Base-by-base conservation (phyloP, 2,329 filamentous ascomycete species). In the Sarocladiaceae sp. region DNA sequence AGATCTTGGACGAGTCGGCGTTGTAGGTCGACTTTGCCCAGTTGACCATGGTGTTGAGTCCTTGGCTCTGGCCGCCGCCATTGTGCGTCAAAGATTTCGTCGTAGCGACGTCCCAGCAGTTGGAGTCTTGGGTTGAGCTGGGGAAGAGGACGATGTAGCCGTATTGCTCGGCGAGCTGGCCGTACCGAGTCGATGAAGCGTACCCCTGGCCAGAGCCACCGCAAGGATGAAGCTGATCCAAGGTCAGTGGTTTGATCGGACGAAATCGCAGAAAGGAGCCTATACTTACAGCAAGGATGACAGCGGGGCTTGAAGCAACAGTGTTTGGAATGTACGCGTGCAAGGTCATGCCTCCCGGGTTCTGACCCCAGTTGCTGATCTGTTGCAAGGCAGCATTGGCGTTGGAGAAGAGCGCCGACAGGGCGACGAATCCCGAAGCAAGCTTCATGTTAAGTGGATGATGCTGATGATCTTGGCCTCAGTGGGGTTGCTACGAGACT, bases 61-160 rank as follows among this genome's bases (percentile, higher is more conserved):
- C 66, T 34, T 72, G 70, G 35, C 67, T 73, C 56, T 81, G 73
- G 3, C 74, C 74, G 18, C 76, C 76, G 9, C 73, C 76, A 45
- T 74, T 65, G 51, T 78, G 76, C 3, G 68, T 73, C 2, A 82
- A 65, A 0, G 74, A 67, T 21, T 53, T 53, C 21, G 60, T 63
- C 16, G 68, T 72, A 12, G 69, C 69, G 2, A 80, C 76, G 48
- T 82, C 78, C 74, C 75, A 81, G 62, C 77, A 81, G 26, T 59
- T 62, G 16, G 62, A 73, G 19, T 58, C 58, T 50, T 74, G 69
- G 0, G 72, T 71, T 3, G 68, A 70, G 50, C 67, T 64, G 2
- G 76, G 76, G 58, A 76, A 81, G 53, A 81, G 74, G 48, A 75
- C 67, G 24, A 69, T 60, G 50, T 67, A 65, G 39, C 67, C 66